Conservation (phyloP, 2,329 filamentous ascomycete genomes). For the Neopestalotiopsis clavispora region DNA sequence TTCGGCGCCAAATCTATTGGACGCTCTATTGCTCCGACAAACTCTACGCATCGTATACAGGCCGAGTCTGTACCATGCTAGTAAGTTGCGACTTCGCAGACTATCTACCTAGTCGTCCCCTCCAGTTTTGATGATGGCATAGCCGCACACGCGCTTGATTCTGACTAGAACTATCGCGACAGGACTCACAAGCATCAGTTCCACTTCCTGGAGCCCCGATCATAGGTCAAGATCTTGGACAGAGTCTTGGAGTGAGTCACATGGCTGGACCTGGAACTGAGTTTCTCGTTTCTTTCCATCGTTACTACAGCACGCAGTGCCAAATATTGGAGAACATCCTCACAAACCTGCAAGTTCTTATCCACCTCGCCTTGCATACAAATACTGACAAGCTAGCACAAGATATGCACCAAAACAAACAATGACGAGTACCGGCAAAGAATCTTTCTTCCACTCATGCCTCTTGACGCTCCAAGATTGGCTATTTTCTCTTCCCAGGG, state of each 20-base stretch:
- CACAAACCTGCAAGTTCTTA: background rate
- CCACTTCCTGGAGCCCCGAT: background rate
- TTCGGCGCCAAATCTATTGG: constrained; percentile 3
- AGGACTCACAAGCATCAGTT: constrained; percentile 5
- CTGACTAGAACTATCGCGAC: background rate
- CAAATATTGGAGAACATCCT: constrained; percentile 7
- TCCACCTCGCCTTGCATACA: background rate
- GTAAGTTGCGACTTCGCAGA: background rate
- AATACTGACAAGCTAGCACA: background rate
- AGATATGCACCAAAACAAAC: constrained; percentile 7
- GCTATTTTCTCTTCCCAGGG: constrained; percentile 1
- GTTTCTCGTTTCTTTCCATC: background rate
- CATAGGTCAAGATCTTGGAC: background rate
- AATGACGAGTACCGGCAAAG: background rate
- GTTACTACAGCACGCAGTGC: background rate
- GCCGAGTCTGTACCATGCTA: background rate
- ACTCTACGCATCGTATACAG: background rate
- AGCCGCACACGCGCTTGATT: background rate
- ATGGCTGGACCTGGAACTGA: background rate
- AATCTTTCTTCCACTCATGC: constrained; percentile 9
- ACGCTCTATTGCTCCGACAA: constrained; percentile 2
- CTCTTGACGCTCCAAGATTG: constrained; percentile 7
- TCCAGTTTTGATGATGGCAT: background rate
- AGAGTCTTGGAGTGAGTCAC: background rate
- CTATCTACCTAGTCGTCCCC: no score